phyloP scores from a whole-genome alignment of 176 grass and related monocot genomes.

The bread wheat (Triticum aestivum) region IWGSC_CS_RefSeq_v2.1 NC_057814.1:508701081-508701580 shows the following conservation, averaged over 20 bases:
- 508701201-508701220: constrained; percentile 22
- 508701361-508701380: constrained; percentile 33
- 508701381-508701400: constrained; percentile 44
- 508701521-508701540: constrained; percentile 28
- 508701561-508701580: constrained; percentile 52
- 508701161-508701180: not conserved
- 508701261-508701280: constrained; percentile 61
- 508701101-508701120: constrained; percentile 46
- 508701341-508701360: constrained; percentile 37
- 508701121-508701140: constrained; percentile 34
- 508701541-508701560: constrained; percentile 58
- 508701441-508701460: not conserved
- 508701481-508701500: constrained; percentile 12
- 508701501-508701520: constrained; percentile 37
- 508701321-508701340: constrained; percentile 37
- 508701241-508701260: constrained; percentile 58
- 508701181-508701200: not conserved
- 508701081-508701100: constrained; percentile 63
- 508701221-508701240: constrained; percentile 27
- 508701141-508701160: not conserved
- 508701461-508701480: not conserved
- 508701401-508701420: constrained; percentile 30
- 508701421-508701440: not conserved
- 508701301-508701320: constrained; percentile 52
- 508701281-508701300: constrained; percentile 41